phyloP scores from a whole-genome alignment of 2,329 filamentous ascomycete species.

The Fusarium papillatum region DNA sequence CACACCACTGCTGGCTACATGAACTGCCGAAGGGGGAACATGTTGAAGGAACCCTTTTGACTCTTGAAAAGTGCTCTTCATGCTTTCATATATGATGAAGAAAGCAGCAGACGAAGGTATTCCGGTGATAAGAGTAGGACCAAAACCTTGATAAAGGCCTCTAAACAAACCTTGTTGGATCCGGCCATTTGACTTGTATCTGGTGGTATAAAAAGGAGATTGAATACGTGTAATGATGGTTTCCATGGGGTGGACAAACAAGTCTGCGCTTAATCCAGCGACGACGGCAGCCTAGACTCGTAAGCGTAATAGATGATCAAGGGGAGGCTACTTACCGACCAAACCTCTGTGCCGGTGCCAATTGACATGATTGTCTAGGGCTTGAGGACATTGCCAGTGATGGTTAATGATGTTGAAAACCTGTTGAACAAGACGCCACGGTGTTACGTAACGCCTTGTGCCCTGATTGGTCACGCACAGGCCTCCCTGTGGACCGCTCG shows the following conservation, averaged over 20 bases:
- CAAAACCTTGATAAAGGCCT: constrained; percentile 25
- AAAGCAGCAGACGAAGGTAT: constrained; percentile 31
- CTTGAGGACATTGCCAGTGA: neutral
- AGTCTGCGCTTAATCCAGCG: constrained; percentile 22
- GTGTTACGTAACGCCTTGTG: no score
- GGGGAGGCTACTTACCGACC: neutral
- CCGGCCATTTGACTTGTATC: constrained; percentile 20
- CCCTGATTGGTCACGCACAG: no score
- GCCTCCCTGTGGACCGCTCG: no score
- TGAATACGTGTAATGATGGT: constrained; percentile 30
- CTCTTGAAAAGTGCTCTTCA: constrained; percentile 13
- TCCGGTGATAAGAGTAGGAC: constrained; percentile 21
- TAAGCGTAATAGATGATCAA: neutral
- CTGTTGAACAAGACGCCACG: neutral
- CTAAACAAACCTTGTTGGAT: constrained; percentile 7
- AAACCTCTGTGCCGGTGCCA: neutral
- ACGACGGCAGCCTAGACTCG: neutral
- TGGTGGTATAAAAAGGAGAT: constrained; percentile 21
- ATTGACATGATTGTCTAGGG: neutral
- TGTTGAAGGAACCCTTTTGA: neutral
- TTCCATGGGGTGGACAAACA: constrained; percentile 33
- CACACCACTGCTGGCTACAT: constrained; percentile 21
- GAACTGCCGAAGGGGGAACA: constrained; percentile 7
- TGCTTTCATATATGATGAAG: constrained; percentile 25
- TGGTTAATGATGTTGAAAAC: neutral